These are phyloP conservation scores for Schoenoplectus tabernaemontani DNA, from an alignment of 202 grass and related monocot genomes.

Conservation along the genomic window DNA sequence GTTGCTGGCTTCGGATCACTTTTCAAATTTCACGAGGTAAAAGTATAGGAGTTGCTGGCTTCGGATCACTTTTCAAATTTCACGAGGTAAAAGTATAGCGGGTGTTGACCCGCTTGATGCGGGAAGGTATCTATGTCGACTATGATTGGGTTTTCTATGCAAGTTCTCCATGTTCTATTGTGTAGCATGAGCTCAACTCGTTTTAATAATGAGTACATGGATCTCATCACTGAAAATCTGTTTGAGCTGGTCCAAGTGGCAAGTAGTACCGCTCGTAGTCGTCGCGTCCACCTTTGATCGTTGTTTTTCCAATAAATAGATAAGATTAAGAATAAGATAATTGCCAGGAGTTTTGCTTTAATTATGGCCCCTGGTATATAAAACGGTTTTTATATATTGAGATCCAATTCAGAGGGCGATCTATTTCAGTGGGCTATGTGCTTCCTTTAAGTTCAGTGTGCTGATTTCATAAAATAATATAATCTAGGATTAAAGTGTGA, in stretches of 20 bases:
- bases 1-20: not conserved
- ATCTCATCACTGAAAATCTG: not conserved
- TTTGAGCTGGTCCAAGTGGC: too few species aligned
- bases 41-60: not conserved
- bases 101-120: not conserved
- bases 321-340: too few species aligned
- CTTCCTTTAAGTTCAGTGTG: too few species aligned
- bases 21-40: too few species aligned
- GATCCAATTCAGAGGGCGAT: constrained; percentile 12
- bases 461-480: too few species aligned
- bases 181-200: not conserved
- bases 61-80: too few species aligned
- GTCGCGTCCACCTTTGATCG: not conserved
- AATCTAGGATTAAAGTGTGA: not conserved
- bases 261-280: too few species aligned
- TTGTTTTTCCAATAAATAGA: too few species aligned
- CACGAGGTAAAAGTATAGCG: not conserved
- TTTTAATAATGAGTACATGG: not conserved
- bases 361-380: too few species aligned
- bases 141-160: not conserved
- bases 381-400: too few species aligned
- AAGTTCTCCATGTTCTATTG: not conserved
- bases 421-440: not conserved
- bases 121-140: not conserved
- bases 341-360: too few species aligned